A percentile compares a stretch with the other conserved stretches of the same genome.
phyloP scores from a whole-genome alignment of 805 yeast species.

The Candida oleophila region DNA sequence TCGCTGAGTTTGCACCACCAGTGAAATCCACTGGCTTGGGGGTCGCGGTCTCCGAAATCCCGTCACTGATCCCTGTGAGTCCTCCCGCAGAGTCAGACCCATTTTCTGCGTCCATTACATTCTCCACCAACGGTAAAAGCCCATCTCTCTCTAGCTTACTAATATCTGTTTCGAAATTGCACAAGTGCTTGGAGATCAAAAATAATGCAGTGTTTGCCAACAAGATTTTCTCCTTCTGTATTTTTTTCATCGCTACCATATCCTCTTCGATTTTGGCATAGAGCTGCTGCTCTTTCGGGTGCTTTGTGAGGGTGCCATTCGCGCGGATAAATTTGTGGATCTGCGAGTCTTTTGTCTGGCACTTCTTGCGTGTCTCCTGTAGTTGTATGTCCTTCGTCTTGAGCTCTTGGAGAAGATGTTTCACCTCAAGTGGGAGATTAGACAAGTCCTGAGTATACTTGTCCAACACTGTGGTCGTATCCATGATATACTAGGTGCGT shows the following conservation, averaged over 20 bases:
- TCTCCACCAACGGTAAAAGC: conserved; percentile 58
- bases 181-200: conserved; percentile 71
- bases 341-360: conserved; percentile 71
- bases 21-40: conserved; percentile 19
- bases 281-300: conserved; percentile 75
- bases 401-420: conserved; percentile 76
- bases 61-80: conserved; percentile 20
- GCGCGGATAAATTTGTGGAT: conserved; percentile 80
- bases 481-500: conserved; percentile 51
- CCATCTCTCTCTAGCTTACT: conserved; percentile 78
- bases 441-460: conserved; percentile 61
- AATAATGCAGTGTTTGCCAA: conserved; percentile 83
- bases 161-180: conserved; percentile 71
- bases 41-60: conserved; percentile 28
- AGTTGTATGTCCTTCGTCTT: conserved; percentile 64
- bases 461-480: conserved; percentile 72
- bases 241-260: conserved; percentile 51
- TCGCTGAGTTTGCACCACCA: conserved; percentile 6
- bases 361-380: conserved; percentile 63
- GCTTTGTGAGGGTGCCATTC: conserved; percentile 76
- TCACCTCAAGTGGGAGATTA: conserved; percentile 84
- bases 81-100: conserved; percentile 8
- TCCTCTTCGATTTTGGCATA: conserved; percentile 69
- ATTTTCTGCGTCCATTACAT: conserved; percentile 21
- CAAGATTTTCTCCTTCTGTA: conserved; percentile 77